Base-by-base conservation (phyloP, 768 basidiomycete species). In the Austroboletus eburneus region DNA sequence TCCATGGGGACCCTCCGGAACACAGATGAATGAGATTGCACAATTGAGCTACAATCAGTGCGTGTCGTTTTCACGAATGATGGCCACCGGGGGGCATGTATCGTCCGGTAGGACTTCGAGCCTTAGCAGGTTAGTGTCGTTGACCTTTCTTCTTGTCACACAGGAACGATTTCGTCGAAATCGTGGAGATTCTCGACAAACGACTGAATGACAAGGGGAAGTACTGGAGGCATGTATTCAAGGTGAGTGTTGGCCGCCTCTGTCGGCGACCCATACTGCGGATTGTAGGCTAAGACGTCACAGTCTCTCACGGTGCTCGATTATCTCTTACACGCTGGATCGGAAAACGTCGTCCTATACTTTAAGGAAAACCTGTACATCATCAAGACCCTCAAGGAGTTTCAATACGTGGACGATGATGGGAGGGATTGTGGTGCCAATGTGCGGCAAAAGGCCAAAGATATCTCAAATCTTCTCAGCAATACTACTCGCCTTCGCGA, bases 121-220 rank as follows among this genome's bases (percentile, higher is more conserved):
- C n/a, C n/a, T n/a, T n/a, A n/a, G n/a, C n/a, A n/a, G n/a, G n/a
- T n/a, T n/a, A n/a, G 17, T 42, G 34, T 37, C 23, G n/a, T 20
- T 44, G 41, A 45, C 23, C 24, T 29, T 5, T n/a, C 20, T 27
- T 36, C 42, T 29, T 18, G n/a, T 35, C 25, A 4, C 40, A 48
- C 46, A 79, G 93, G 69, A 87, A 83, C 49, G 94, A 98, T 60
- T 99, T 99, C 65, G 92, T 98, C 12, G 96, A 99, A 71, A 91
- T 99, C 61, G 97, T 99, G 92, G 96, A 99, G 74, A 96, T 97
- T 91, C 77, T 99, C 40, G 96, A 98, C 70, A 98, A 99, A 70
- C 83, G 96, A 42, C 72, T 99, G 51, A 93, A 93, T 57, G 96
- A 99, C 73, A 98, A 96, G 75, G 96, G 96, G 30, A 98, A 98